These are phyloP conservation scores for Paratinospora sagittata DNA, from an alignment of 164 flowering plant species.

Conservation along the genomic window DNA sequence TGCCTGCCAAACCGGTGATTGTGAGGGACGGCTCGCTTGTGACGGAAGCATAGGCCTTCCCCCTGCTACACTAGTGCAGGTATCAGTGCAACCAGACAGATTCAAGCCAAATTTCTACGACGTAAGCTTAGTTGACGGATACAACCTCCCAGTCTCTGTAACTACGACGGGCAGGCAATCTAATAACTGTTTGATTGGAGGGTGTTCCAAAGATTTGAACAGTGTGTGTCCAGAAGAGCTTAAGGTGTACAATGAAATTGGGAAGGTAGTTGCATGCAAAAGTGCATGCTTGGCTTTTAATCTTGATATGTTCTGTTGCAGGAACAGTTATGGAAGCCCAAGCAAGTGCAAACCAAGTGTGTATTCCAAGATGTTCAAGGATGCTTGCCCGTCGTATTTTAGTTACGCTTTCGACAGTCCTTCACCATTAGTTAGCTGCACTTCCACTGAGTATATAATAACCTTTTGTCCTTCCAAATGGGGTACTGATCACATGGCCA, in stretches of 20 bases:
- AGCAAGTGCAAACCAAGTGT: constrained; percentile 58
- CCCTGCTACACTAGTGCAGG: constrained; percentile 60
- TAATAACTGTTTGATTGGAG: constrained; percentile 47
- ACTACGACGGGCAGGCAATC: constrained; percentile 15
- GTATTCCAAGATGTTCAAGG: constrained; percentile 67
- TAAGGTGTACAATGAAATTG: constrained; percentile 30
- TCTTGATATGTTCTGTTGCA: constrained; percentile 61
- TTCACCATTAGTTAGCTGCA: constrained; percentile 47
- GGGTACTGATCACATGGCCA: constrained; percentile 28
- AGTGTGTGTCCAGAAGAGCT: constrained; percentile 52
- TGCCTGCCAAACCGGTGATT: constrained; percentile 52
- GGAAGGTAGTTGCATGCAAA: constrained; percentile 70
- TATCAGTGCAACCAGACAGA: constrained; percentile 41
- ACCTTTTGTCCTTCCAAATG: constrained; percentile 66
- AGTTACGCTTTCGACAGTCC: constrained; percentile 71
- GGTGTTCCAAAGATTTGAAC: constrained; percentile 52
- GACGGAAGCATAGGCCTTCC: constrained; percentile 54
- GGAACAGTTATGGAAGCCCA: constrained; percentile 61
- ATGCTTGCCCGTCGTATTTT: constrained; percentile 69
- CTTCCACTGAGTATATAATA: constrained; percentile 42
- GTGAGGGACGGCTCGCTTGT: constrained; percentile 11
- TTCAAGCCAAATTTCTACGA: constrained; percentile 44
- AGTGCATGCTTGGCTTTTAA: constrained; percentile 79
- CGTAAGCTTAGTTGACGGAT: constrained; percentile 28
- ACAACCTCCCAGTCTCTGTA: constrained; percentile 51